Evolutionary conservation across 805 yeast genomes (phyloP).

Genomic region (Pichia phayaonensis): DNA sequence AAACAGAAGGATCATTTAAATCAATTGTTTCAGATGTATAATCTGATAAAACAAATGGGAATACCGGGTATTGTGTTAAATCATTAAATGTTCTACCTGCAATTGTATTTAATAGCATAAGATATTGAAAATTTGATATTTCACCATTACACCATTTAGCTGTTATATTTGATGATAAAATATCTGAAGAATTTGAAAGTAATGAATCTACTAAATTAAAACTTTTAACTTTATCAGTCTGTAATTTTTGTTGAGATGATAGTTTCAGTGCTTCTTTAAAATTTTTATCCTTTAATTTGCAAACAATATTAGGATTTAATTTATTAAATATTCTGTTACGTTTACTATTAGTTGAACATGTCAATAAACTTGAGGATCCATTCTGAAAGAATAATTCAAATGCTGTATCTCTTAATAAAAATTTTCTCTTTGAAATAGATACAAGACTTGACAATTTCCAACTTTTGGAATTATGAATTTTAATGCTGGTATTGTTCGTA

Average conservation of each 20-base stretch:
- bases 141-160: slow-evolving; percentile 70
- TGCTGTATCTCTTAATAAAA: slow-evolving; percentile 72
- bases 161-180: slow-evolving; percentile 40
- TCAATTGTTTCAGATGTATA: slow-evolving; percentile 68
- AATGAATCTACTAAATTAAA: slow-evolving; percentile 10
- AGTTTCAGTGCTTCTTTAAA: slow-evolving; percentile 46
- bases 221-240: background rate
- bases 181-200: slow-evolving; percentile 11
- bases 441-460: slow-evolving; percentile 59
- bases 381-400: slow-evolving; percentile 67
- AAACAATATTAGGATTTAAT: slow-evolving; percentile 42
- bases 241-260: slow-evolving; percentile 30
- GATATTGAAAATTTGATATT: slow-evolving; percentile 74
- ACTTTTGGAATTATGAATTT: slow-evolving; percentile 39
- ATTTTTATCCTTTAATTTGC: slow-evolving; percentile 46
- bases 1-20: slow-evolving; percentile 50
- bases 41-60: slow-evolving; percentile 88
- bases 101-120: slow-evolving; percentile 71
- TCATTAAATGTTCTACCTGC: slow-evolving; percentile 90
- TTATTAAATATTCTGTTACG: slow-evolving; percentile 51
- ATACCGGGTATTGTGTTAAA: slow-evolving; percentile 83
- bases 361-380: slow-evolving; percentile 63
- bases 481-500: slow-evolving; percentile 7
- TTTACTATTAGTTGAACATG: slow-evolving; percentile 44
- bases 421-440: slow-evolving; percentile 66